phyloP scores from a whole-genome alignment of 2,329 filamentous ascomycete species.

The Botrytis paeoniae region DNA sequence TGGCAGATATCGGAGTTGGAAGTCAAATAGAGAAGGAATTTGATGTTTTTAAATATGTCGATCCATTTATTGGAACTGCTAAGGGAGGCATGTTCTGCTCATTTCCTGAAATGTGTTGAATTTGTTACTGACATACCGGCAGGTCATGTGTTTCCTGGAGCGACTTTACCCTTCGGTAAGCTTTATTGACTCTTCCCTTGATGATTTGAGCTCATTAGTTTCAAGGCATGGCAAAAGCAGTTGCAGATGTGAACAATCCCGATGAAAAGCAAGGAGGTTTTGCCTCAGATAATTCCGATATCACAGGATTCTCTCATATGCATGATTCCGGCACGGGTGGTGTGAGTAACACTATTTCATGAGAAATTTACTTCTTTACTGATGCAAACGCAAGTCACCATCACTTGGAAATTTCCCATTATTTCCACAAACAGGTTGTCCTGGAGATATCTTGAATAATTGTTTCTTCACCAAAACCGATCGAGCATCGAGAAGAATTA shows the following conservation, averaged over 20 bases:
- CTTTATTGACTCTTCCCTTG: not conserved
- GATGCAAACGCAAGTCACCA: constrained; percentile 40
- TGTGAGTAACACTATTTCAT: constrained; percentile 9
- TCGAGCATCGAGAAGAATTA: constrained; percentile 42
- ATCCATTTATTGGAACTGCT: constrained; percentile 54
- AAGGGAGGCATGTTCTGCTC: constrained; percentile 44
- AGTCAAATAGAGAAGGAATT: constrained; percentile 21
- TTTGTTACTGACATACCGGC: not conserved
- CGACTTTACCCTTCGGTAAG: constrained; percentile 50
- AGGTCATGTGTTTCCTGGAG: constrained; percentile 55
- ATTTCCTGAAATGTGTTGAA: too few species aligned
- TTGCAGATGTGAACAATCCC: constrained; percentile 49
- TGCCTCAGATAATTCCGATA: constrained; percentile 45
- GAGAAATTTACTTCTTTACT: not conserved
- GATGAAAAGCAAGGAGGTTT: constrained; percentile 56
- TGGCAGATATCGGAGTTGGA: not conserved
- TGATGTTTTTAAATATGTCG: constrained; percentile 43
- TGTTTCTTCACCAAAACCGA: constrained; percentile 57
- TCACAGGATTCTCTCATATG: constrained; percentile 38
- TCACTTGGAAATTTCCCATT: constrained; percentile 72
- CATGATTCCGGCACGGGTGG: constrained; percentile 49
- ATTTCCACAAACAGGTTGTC: constrained; percentile 63
- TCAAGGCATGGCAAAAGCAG: constrained; percentile 45
- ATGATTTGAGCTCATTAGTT: constrained; percentile 39
- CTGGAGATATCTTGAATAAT: constrained; percentile 56